Conservation (phyloP, 2,329 filamentous ascomycete species). For the Colletotrichum nymphaeae region DNA sequence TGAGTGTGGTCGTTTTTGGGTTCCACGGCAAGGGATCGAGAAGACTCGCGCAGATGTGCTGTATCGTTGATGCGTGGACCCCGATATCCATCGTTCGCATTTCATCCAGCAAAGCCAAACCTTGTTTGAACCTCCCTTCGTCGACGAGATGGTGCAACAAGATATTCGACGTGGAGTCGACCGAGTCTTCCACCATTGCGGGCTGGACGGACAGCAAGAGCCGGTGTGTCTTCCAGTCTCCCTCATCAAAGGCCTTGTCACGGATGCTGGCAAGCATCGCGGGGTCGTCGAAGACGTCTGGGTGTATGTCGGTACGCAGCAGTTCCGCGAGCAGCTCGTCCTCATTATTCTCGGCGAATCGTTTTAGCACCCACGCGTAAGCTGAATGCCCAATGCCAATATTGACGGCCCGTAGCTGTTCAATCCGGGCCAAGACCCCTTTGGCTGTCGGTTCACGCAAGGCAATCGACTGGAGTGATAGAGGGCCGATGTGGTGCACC, state of each 20-base stretch:
- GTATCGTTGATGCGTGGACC: conserved; percentile 36
- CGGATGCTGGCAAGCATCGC: conserved; percentile 53
- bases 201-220: conserved; percentile 59
- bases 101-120: conserved; percentile 50
- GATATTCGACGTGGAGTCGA: conserved; percentile 46
- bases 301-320: conserved; percentile 63
- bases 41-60: conserved; percentile 22
- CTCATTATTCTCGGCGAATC: conserved; percentile 70
- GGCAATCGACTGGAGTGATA: conserved; percentile 82
- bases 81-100: conserved; percentile 49
- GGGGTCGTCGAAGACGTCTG: conserved; percentile 64
- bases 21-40: conserved; percentile 22
- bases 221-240: conserved; percentile 54
- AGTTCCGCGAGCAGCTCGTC: conserved; percentile 58
- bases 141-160: conserved; percentile 46
- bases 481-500: conserved; percentile 77
- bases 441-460: conserved; percentile 68
- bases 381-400: conserved; percentile 72
- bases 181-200: conserved; percentile 44
- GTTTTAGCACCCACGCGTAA: conserved; percentile 74
- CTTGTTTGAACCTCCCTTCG: conserved; percentile 40
- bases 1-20: neutral
- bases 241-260: conserved; percentile 45
- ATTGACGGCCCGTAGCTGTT: conserved; percentile 68
- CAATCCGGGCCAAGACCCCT: conserved; percentile 68